A percentile compares a stretch with the other conserved stretches of the same genome.
These are phyloP conservation scores for Globisporangium emineosum DNA, from an alignment of 352 stramenopile genomes.

Conservation along the genomic window DNA sequence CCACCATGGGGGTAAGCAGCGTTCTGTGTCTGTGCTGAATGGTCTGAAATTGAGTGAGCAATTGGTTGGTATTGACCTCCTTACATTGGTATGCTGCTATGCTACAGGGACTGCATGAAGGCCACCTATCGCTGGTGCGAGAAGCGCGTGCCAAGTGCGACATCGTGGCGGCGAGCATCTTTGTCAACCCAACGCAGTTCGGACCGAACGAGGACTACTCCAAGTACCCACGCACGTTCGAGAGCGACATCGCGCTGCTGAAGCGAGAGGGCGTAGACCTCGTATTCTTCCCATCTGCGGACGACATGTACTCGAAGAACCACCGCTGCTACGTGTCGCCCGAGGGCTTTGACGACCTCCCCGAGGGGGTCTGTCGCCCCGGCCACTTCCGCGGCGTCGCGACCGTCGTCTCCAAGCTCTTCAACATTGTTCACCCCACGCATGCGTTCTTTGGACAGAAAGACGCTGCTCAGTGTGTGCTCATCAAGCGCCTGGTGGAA, in stretches of 20 bases:
- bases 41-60: neutral
- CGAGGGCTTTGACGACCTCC: constrained; percentile 92
- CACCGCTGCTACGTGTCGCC: constrained; percentile 92
- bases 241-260: constrained; percentile 90
- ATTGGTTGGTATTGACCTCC: neutral
- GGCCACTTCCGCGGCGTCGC: constrained; percentile 98
- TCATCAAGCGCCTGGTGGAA: constrained; percentile 94
- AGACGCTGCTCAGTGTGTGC: constrained; percentile 96
- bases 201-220: constrained; percentile 97
- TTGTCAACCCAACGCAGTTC: constrained; percentile 99
- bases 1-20: constrained; percentile 94
- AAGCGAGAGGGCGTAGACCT: constrained; percentile 86
- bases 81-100: neutral
- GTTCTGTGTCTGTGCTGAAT: neutral
- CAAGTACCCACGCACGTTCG: constrained; percentile 96
- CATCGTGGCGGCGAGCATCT: constrained; percentile 94
- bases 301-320: constrained; percentile 88
- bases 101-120: constrained; percentile 92
- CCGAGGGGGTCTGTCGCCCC: constrained; percentile 90
- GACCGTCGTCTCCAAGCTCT: constrained; percentile 98
- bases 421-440: constrained; percentile 97
- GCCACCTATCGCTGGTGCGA: constrained; percentile 90
- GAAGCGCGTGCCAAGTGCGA: constrained; percentile 91
- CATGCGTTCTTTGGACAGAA: constrained; percentile 99
- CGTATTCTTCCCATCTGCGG: constrained; percentile 80